Percentiles rank a stretch among this genome's conserved stretches.
Evolutionary conservation across 2,329 filamentous ascomycete species (phyloP).

Genomic region (Botrytis squamosa): DNA sequence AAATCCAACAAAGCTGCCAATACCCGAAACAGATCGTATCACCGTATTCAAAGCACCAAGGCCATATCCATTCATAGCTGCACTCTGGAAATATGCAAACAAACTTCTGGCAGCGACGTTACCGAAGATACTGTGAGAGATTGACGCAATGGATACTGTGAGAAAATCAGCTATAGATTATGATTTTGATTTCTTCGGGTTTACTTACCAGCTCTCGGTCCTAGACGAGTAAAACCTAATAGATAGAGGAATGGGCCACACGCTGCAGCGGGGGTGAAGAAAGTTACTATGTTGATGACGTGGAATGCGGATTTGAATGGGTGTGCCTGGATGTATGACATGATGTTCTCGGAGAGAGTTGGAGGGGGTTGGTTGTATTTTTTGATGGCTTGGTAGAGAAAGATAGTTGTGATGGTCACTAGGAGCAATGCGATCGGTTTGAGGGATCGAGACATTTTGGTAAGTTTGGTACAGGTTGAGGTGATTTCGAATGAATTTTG

Average conservation of each 20-base stretch:
- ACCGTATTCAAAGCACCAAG: fast-evolving
- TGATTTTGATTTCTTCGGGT: fast-evolving
- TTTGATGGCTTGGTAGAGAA: background rate
- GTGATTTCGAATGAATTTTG: no score
- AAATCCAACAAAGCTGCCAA: background rate
- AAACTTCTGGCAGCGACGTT: background rate
- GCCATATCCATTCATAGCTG: background rate
- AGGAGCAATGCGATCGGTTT: background rate
- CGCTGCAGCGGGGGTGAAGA: no score
- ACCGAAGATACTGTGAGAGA: background rate
- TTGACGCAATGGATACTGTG: background rate
- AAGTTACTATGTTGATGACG: fast-evolving
- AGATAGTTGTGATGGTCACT: fast-evolving
- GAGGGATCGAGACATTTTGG: background rate
- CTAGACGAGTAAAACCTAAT: background rate
- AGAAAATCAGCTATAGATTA: background rate
- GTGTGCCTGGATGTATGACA: background rate
- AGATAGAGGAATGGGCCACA: background rate
- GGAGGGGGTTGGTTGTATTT: background rate
- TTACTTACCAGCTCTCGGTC: background rate
- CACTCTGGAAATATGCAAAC: background rate
- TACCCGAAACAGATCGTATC: background rate
- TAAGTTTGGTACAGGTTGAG: no score
- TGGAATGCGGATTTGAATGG: background rate
- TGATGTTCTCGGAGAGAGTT: background rate